Evolutionary conservation across 768 basidiomycete genomes (phyloP).

Genomic region (Tulasnella sp.): DNA sequence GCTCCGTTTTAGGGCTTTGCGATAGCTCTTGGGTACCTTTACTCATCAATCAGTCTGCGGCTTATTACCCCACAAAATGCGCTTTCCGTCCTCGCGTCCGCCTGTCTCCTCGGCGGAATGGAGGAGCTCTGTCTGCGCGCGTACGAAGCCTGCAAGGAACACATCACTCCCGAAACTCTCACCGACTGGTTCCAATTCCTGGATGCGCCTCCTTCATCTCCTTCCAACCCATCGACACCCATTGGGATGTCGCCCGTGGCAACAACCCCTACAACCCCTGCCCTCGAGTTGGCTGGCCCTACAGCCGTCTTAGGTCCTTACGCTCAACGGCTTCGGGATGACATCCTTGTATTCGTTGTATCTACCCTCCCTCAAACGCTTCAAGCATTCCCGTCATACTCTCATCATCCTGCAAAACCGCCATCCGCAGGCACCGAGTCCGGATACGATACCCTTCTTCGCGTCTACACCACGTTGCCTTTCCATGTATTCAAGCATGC

Average conservation of each 20-base stretch:
- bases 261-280: background rate
- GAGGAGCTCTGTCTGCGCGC: constrained; percentile 76
- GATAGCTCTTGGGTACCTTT: constrained; percentile 77
- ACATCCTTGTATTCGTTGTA: constrained; percentile 74
- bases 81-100: constrained; percentile 78
- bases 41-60: constrained; percentile 66
- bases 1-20: constrained; percentile 56
- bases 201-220: constrained; percentile 35
- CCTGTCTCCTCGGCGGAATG: constrained; percentile 81
- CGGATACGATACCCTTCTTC: constrained; percentile 62
- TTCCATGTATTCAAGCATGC: constrained; percentile 85
- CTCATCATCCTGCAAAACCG: background rate
- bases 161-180: constrained; percentile 72
- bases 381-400: constrained; percentile 29
- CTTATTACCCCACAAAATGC: constrained; percentile 73
- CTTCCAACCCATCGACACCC: constrained; percentile 7
- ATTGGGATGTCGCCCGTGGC: background rate
- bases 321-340: constrained; percentile 68
- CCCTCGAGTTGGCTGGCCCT: background rate
- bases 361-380: constrained; percentile 62
- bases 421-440: constrained; percentile 26
- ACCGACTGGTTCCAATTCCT: constrained; percentile 73
- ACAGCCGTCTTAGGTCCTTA: constrained; percentile 65
- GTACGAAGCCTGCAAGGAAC: constrained; percentile 70
- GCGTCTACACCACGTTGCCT: constrained; percentile 72